phyloP scores from a whole-genome alignment of 805 yeast species.

The Diddensiella santjacobensis region DNA sequence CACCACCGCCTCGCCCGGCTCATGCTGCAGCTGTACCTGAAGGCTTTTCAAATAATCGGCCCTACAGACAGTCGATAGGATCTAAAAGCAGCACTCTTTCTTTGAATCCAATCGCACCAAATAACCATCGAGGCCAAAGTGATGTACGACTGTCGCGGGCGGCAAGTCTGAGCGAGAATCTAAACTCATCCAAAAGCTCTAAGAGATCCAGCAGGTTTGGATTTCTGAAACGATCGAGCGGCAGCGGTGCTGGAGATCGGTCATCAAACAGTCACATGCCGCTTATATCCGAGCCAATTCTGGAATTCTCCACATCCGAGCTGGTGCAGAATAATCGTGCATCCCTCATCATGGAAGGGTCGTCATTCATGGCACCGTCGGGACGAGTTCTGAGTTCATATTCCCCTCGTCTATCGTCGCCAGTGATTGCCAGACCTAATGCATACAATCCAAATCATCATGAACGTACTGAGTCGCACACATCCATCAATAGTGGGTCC shows the following conservation, averaged over 20 bases:
- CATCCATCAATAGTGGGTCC: slow-evolving; percentile 3
- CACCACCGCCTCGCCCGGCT: not conserved
- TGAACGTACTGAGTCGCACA: slow-evolving; percentile 1
- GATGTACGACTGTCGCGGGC: not conserved
- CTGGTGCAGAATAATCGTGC: slow-evolving; percentile 16
- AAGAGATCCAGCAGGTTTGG: slow-evolving; percentile 8
- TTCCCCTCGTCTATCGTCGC: not conserved
- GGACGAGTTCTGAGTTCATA: slow-evolving; percentile 1
- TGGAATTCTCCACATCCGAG: slow-evolving; percentile 25
- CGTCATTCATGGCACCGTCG: slow-evolving; percentile 3
- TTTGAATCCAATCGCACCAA: not conserved
- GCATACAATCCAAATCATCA: slow-evolving; percentile 5
- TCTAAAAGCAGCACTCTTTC: not conserved
- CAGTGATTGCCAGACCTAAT: not conserved
- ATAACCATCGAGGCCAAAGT: not conserved
- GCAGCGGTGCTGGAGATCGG: not conserved
- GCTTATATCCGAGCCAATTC: slow-evolving; percentile 23
- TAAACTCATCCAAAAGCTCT: not conserved
- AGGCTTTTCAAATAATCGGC: not conserved
- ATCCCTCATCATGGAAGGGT: slow-evolving; percentile 6
- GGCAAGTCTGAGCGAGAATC: not conserved
- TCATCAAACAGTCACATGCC: slow-evolving; percentile 9
- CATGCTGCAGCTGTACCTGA: not conserved
- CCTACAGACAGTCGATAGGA: not conserved
- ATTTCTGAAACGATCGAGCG: slow-evolving; percentile 12